phyloP scores from a whole-genome alignment of 164 flowering plant species.

The Aristolochia fimbriata region DNA sequence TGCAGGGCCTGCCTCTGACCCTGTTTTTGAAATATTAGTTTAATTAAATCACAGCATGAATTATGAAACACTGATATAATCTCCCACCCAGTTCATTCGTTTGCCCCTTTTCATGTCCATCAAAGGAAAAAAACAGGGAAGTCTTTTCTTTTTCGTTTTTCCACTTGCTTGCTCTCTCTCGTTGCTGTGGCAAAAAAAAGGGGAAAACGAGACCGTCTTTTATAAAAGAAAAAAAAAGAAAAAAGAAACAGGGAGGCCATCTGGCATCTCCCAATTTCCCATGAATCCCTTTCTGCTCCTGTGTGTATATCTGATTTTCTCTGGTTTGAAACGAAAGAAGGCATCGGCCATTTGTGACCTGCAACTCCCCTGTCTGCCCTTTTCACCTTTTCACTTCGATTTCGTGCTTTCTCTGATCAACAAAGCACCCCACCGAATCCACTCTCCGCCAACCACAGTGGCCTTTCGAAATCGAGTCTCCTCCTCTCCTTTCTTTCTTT shows the following conservation, averaged over 20 bases:
- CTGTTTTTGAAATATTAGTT: neutral
- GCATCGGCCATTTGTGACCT: neutral
- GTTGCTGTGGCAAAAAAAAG: neutral
- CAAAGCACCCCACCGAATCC: constrained; percentile 1
- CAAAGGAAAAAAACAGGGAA: too few relatives aligned
- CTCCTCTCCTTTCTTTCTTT: neutral
- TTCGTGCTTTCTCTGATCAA: neutral
- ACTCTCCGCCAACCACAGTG: neutral
- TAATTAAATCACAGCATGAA: neutral
- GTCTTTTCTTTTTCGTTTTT: too few relatives aligned
- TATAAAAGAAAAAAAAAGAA: too few relatives aligned
- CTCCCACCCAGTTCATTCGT: neutral
- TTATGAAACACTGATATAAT: too few relatives aligned
- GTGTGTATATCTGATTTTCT: neutral
- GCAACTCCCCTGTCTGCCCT: neutral
- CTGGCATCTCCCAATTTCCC: neutral
- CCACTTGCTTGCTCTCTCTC: too few relatives aligned
- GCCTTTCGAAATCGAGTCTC: neutral
- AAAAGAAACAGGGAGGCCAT: neutral
- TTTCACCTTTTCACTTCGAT: neutral
- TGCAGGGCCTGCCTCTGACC: neutral
- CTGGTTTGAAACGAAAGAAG: neutral
- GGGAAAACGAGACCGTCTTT: neutral
- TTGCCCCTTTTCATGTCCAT: too few relatives aligned
- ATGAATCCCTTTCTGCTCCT: constrained; percentile 3